Evolutionary conservation across 495 filamentous ascomycete genomes (phyloP).

Genomic region (Tuber indicum): DNA sequence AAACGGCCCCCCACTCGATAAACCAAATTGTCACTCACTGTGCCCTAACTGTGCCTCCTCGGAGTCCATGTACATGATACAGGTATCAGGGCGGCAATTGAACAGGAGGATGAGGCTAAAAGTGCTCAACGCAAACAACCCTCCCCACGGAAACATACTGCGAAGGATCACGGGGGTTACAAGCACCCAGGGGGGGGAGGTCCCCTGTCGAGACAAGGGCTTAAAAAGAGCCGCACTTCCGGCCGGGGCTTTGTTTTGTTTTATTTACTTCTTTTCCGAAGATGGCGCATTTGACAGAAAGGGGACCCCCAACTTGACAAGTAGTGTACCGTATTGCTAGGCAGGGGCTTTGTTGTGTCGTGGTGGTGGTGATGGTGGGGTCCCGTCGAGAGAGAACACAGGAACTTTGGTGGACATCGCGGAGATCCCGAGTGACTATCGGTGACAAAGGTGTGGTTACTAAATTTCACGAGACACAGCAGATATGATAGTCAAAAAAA

Average conservation of each 20-base stretch:
- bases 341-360: background rate
- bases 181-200: background rate
- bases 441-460: background rate
- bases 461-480: background rate
- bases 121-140: background rate
- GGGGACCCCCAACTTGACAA: background rate
- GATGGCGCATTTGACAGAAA: background rate
- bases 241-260: background rate
- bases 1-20: background rate
- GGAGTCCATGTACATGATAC: background rate
- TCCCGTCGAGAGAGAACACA: background rate
- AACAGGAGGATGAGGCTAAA: background rate
- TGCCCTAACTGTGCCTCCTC: background rate
- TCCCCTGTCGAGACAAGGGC: background rate
- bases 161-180: background rate
- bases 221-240: slow-evolving; percentile 6
- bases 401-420: background rate
- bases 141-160: background rate
- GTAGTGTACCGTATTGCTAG: background rate
- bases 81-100: background rate
- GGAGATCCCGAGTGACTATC: background rate
- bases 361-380: background rate
- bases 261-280: background rate
- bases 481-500: too few relatives aligned
- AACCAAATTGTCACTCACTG: background rate